Base-by-base conservation (phyloP, 1,284 basidiomycete genomes). In the Boletus mariae region DNA sequence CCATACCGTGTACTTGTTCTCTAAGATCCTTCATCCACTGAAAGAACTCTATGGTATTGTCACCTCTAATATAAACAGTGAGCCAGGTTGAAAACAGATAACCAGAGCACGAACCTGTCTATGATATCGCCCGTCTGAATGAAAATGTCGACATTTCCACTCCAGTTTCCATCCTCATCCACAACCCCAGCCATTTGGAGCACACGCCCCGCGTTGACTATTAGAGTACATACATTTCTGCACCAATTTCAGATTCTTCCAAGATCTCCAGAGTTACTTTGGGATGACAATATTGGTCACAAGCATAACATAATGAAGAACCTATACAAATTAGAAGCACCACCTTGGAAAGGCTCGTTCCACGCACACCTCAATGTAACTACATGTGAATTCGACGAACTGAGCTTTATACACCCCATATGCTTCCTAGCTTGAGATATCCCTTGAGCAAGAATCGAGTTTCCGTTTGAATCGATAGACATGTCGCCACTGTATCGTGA, bases 121-220 rank as follows among this genome's bases (percentile, higher is more conserved):
- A 96, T 89, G 44, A 96, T 94, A 69, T 97, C 94, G 4, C 94
- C 94, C 0, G 94, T 96, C 73, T 96, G 93, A 13, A 95, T 92
- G 57, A 94, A 85, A 51, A 86, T 83, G 66, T 93, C 90, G 4
- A 83, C 81, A 23, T 86, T 75, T 1, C 86, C 92, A 9, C 81
- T 80, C 93, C 93, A 96, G 49, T 84, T 73, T 0, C 82, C 84
- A 3, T 78, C 64, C n/a, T 80, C 73, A 59, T 88, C 81, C 4
- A 88, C 81, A 6, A 95, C 80, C 3, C 79, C 77, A 6, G 90
- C 83, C 77, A 94, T 90, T 42, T 84, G 76, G 31, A 96, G 74
- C 5, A 95, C 91, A 40, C 73, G 74, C 48, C 75, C 71, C 17
- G 84, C 80, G 61, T 86, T 85, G 4, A 4, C 26, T 29, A 20